Evolutionary conservation across 2,329 filamentous ascomycete species (phyloP).

Genomic region (Clonostachys rosea): DNA sequence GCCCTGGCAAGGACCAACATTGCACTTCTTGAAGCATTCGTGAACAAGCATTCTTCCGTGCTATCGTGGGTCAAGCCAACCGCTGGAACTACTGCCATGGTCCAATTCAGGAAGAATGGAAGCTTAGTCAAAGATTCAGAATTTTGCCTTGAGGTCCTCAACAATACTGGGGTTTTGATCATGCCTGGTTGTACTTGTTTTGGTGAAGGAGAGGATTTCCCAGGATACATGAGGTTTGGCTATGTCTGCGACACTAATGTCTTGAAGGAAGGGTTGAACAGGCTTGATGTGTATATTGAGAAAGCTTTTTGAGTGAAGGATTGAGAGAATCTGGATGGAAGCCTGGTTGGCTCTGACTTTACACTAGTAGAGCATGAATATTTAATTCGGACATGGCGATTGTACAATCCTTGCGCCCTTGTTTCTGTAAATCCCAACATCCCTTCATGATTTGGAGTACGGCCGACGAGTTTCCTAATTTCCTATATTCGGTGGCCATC

Average conservation of each 20-base stretch:
- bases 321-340: no score
- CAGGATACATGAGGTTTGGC: constrained; percentile 73
- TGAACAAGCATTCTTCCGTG: constrained; percentile 57
- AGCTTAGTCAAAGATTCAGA: constrained; percentile 65
- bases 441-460: no score
- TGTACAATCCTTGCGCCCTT: no score
- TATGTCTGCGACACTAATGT: constrained; percentile 69
- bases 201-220: constrained; percentile 60
- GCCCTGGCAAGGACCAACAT: constrained; percentile 63
- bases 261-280: constrained; percentile 60
- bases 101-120: constrained; percentile 60
- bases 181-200: constrained; percentile 72
- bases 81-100: constrained; percentile 75
- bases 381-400: no score
- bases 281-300: constrained; percentile 32
- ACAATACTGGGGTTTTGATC: constrained; percentile 68
- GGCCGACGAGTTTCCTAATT: no score
- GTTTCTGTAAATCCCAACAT: no score
- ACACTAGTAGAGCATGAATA: no score
- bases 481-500: no score
- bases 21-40: constrained; percentile 60
- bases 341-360: no score
- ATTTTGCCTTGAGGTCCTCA: constrained; percentile 65
- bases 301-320: no score
- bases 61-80: constrained; percentile 70